These are phyloP conservation scores for Alternaria brassicicola DNA, from an alignment of 2,329 filamentous ascomycete genomes.

Conservation along the genomic window DNA sequence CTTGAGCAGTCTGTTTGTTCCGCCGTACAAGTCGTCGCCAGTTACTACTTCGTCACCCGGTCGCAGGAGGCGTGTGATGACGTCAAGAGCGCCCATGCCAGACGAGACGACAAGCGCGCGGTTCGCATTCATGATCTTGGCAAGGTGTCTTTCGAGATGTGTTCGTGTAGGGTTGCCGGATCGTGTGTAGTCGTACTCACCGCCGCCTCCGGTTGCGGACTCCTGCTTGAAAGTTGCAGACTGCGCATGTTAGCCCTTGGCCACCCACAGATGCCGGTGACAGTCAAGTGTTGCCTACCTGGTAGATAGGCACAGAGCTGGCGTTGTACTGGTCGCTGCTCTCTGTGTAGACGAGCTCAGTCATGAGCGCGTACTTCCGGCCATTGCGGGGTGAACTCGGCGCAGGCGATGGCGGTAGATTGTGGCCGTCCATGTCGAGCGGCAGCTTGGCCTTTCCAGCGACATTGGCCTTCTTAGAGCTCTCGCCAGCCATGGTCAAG, in stretches of 20 bases:
- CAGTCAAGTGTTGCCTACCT: slow-evolving; percentile 56
- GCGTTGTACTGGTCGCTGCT: slow-evolving; percentile 96
- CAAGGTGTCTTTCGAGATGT: slow-evolving; percentile 92
- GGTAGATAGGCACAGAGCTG: slow-evolving; percentile 96
- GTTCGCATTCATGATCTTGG: slow-evolving; percentile 97
- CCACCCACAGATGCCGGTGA: too few relatives aligned
- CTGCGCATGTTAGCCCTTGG: slow-evolving; percentile 48
- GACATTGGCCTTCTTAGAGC: slow-evolving; percentile 45
- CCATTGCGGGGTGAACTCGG: slow-evolving; percentile 88
- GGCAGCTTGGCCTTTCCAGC: slow-evolving; percentile 50
- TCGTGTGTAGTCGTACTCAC: slow-evolving; percentile 97
- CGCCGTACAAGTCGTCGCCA: slow-evolving; percentile 95
- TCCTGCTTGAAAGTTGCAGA: slow-evolving; percentile 97
- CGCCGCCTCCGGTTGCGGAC: slow-evolving; percentile 75
- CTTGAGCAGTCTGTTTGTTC: slow-evolving; percentile 90
- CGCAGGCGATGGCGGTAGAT: slow-evolving; percentile 70
- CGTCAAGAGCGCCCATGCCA: slow-evolving; percentile 96
- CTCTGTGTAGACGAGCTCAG: slow-evolving; percentile 95
- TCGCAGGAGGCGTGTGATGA: slow-evolving; percentile 87
- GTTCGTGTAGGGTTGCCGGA: slow-evolving; percentile 96
- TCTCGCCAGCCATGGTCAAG: slow-evolving; percentile 39
- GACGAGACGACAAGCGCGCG: slow-evolving; percentile 92
- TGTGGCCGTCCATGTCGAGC: slow-evolving; percentile 48
- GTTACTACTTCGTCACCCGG: slow-evolving; percentile 97
- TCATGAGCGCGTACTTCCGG: slow-evolving; percentile 89